Evolutionary conservation across 164 flowering plant genomes (phyloP), one percentile per base, ranked within the genome.

Genomic region (Vitis riparia): DNA sequence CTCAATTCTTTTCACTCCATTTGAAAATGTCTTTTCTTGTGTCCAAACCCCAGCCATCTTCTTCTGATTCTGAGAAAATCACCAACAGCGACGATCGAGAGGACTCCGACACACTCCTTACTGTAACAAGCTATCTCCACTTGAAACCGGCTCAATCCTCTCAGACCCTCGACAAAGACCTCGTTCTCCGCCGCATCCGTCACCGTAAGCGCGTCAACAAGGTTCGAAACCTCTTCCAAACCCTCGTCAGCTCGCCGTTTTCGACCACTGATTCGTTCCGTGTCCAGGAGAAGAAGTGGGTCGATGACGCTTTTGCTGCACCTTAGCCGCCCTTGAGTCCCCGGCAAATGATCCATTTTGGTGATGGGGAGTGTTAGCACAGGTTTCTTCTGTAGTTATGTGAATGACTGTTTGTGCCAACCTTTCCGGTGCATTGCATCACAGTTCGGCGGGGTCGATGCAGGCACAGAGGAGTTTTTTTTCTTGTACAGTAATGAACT

Each of bases 301-400:
- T 79, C 3, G 85, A 83, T 13, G 87, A 82, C 29, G 66, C 77
- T 16, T 73, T 73, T 63, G 75, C 80, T 62, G 75, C 83, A 61
- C 86, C 78, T 6, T 79, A 71, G 72, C 16, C 14, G 5, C 7
- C 16, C n/a, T 53, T n/a, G n/a, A 53, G 14, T 11, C 15, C 8
- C 53, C 53, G 13, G 53, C 53, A 23, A 23, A 23, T 23, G 27
- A 23, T 23, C 27, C 27, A 1, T 23, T 23, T 23, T 8, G 51
- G 11, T 49, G 51, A 11, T 2, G 14, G 14, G 56, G 56, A 23
- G 27, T 23, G 27, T 23, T 23, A 23, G 27, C 27, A 23, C 27
- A 23, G 27, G 27, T 23, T 23, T 23, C 27, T 23, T 23, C 27
- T 23, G 27, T 2, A 23, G 27, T 23, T 23, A 23, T 23, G 27